Evolutionary conservation across 352 stramenopile species (phyloP).

Genomic region (Phytophthora foliorum): DNA sequence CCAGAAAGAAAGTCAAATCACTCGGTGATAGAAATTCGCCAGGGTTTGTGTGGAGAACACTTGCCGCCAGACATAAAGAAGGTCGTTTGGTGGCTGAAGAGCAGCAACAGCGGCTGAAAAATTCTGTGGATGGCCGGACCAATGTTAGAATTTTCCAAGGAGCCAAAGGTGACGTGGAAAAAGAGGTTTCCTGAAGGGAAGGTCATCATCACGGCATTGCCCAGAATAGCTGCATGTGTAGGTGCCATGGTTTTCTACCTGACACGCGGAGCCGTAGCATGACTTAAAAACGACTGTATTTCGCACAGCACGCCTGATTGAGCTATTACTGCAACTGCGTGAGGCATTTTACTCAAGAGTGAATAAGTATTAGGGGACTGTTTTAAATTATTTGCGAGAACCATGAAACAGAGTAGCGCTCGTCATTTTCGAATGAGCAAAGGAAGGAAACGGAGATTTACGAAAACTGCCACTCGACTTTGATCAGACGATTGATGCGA

Average conservation of each 20-base stretch:
- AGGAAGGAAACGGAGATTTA: no score
- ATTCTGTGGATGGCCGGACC: constrained; percentile 25
- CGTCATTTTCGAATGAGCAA: no score
- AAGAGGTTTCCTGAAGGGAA: constrained; percentile 4
- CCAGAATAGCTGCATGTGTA: not conserved
- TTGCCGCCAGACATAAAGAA: constrained; percentile 36
- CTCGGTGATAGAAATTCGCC: not conserved
- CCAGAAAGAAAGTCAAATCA: constrained; percentile 19
- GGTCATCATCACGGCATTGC: not conserved
- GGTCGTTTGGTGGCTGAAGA: constrained; percentile 34
- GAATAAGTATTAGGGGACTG: no score
- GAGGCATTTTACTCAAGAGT: no score
- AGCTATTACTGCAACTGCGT: no score
- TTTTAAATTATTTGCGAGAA: no score
- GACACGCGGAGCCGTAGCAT: not conserved
- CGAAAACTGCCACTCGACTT: no score
- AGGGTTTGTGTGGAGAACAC: constrained; percentile 20
- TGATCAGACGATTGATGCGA: no score
- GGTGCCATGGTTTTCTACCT: not conserved
- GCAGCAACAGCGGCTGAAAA: constrained; percentile 24
- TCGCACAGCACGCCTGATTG: no score
- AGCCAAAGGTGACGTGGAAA: constrained; percentile 3
- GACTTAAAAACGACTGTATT: no score
- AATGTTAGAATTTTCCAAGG: constrained; percentile 9
- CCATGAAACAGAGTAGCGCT: no score